Evolutionary conservation across 176 grass and related monocot species (phyloP), one percentile per base, ranked within the genome.

Genomic region (Chrysopogon serrulatus): DNA sequence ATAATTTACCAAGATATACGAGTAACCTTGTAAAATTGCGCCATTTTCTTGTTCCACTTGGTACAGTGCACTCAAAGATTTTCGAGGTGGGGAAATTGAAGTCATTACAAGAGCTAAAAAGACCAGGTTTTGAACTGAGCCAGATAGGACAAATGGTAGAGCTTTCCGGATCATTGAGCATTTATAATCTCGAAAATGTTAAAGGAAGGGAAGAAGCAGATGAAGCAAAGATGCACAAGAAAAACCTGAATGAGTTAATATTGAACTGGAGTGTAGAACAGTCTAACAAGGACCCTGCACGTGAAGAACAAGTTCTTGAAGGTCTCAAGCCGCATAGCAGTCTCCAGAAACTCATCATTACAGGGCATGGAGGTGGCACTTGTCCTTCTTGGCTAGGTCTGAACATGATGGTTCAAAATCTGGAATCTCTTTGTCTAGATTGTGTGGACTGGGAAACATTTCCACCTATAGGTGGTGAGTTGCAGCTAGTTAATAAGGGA

Each of bases 221-320:
- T 6, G 61, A 76, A 84, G 61, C 34, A 41, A 76, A 76, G 8
- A 1, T 45, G 0, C 0, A 69, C 0, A 78, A 70, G 31, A 9
- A 45, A 0, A 28, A 23, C 3, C 8, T 85, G 5, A 15, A 8
- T 0, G 1, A 21, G 0, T 21, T 85, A 24, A 1, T 12, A 68
- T 1, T 85, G 26, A 0, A 1, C 2, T 85, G 83, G 83, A 23
- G 8, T 2, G 5, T 0, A 4, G 0, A 0, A 2, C 43, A 6
- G 1, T 0, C 32, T 9, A 34, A 44, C 34, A 18, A 0, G 14
- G 1, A 85, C 0, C 2, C 37, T 2, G 0, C 6, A 0, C 1
- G 0, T 27, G 83, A 86, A 71, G 2, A 0, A 1, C 10, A 23
- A 23, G 2, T 77, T 10, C 73, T 84, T 57, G 62, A 68, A 28